Evolutionary conservation across 148 eudicot genomes (phyloP).

Genomic region (Cornus suecica): DNA sequence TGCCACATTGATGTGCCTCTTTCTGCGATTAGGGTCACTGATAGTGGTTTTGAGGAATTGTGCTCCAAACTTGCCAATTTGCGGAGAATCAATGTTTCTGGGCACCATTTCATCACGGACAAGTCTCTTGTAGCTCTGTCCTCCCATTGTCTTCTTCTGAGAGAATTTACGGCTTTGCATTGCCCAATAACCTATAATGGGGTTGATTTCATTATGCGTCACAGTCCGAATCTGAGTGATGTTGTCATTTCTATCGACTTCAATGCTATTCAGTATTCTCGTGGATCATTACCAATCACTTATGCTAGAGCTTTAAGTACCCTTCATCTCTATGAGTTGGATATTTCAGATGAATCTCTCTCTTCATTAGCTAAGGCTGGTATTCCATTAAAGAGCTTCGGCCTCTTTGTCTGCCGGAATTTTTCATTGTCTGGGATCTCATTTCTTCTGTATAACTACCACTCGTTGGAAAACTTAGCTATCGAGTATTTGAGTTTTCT

Average conservation of each 20-base stretch:
- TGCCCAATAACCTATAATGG: constrained; percentile 46
- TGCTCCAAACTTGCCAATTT: too few relatives aligned
- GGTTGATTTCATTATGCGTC: too few relatives aligned
- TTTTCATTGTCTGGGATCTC: too few relatives aligned
- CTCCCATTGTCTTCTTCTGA: constrained; percentile 42
- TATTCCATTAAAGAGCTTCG: too few relatives aligned
- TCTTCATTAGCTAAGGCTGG: too few relatives aligned
- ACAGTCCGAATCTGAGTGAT: constrained; percentile 26
- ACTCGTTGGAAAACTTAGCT: constrained; percentile 38
- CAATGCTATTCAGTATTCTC: constrained; percentile 21
- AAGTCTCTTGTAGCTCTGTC: constrained; percentile 39
- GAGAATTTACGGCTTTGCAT: constrained; percentile 31
- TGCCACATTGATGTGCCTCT: background rate
- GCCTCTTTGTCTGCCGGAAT: too few relatives aligned
- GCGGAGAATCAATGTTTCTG: constrained; percentile 47
- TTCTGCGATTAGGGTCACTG: constrained; percentile 23
- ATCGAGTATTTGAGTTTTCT: constrained; percentile 34
- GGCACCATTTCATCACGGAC: constrained; percentile 48
- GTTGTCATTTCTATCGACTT: constrained; percentile 34
- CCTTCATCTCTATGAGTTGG: too few relatives aligned
- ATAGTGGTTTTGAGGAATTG: too few relatives aligned
- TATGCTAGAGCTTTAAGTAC: constrained; percentile 32
- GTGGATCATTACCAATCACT: constrained; percentile 15
- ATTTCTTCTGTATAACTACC: constrained; percentile 28
- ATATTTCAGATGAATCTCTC: too few relatives aligned